Evolutionary conservation across 108 stramenopile species (phyloP).

Genomic region (Poteriospumella lacustris): DNA sequence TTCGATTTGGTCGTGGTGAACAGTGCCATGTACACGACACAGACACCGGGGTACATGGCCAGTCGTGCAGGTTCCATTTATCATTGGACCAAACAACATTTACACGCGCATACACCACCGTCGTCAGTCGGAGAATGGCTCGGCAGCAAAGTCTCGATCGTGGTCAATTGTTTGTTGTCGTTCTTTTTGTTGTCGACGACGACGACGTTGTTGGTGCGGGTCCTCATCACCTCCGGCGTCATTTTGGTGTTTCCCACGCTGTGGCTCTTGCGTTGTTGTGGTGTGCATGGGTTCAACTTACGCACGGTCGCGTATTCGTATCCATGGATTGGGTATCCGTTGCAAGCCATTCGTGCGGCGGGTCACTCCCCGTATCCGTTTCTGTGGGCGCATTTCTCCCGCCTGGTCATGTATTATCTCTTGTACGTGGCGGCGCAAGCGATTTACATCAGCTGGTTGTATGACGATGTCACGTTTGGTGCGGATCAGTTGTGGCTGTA

Average conservation of each 20-base stretch:
- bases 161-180: neutral
- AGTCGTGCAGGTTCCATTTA: neutral
- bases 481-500: neutral
- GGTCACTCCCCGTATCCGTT: neutral
- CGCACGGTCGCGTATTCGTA: neutral
- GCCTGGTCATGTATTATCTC: slow-evolving; percentile 8
- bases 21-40: neutral
- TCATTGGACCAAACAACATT: neutral
- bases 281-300: slow-evolving; percentile 1
- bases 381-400: neutral
- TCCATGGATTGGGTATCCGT: slow-evolving; percentile 24
- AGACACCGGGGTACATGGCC: neutral
- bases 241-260: slow-evolving; percentile 4
- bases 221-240: slow-evolving; percentile 12
- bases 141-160: neutral
- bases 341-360: slow-evolving; percentile 5
- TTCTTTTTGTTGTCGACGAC: slow-evolving; percentile 27
- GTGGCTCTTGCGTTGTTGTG: slow-evolving; percentile 1
- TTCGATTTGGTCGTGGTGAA: slow-evolving; percentile 11
- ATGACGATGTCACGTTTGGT: neutral
- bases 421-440: neutral
- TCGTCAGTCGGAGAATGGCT: slow-evolving; percentile 14
- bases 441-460: neutral
- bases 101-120: neutral
- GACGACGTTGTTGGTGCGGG: neutral